These are phyloP conservation scores for Aspergillus sp. DNA, from an alignment of 2,329 filamentous ascomycete genomes.

Conservation along the genomic window DNA sequence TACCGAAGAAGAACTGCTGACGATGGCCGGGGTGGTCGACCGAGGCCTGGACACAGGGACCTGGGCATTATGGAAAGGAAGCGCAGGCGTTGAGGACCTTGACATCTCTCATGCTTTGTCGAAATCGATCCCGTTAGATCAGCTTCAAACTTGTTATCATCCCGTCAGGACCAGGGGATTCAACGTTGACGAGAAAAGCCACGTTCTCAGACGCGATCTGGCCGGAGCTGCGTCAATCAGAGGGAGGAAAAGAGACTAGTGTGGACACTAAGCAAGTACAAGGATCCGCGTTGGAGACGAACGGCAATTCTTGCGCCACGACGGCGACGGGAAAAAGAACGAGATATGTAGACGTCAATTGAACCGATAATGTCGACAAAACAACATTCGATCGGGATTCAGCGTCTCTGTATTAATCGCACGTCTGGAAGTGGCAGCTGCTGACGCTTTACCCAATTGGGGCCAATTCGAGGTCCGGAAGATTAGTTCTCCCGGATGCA, in stretches of 20 bases:
- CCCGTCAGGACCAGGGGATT: slow-evolving; percentile 16
- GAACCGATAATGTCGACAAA: background rate
- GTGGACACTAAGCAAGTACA: slow-evolving; percentile 6
- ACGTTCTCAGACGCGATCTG: slow-evolving; percentile 31
- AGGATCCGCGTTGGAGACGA: background rate
- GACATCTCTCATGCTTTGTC: slow-evolving; percentile 57
- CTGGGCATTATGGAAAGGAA: slow-evolving; percentile 56
- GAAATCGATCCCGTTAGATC: slow-evolving; percentile 15
- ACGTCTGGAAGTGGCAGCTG: slow-evolving; percentile 11
- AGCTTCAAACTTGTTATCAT: slow-evolving; percentile 23
- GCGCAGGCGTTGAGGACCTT: slow-evolving; percentile 56
- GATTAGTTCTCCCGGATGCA: slow-evolving; percentile 13
- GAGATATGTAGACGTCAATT: background rate
- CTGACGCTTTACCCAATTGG: slow-evolving; percentile 26
- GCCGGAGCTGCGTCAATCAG: slow-evolving; percentile 22
- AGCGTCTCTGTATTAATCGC: background rate
- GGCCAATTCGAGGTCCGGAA: slow-evolving; percentile 15
- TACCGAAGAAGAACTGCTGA: slow-evolving; percentile 32
- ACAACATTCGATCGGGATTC: background rate
- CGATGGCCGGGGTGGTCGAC: slow-evolving; percentile 27
- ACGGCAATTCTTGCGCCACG: background rate
- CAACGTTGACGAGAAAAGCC: slow-evolving; percentile 12
- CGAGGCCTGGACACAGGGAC: slow-evolving; percentile 26
- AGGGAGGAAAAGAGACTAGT: slow-evolving; percentile 1
- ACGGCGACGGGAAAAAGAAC: background rate